Evolutionary conservation across 192 early-diverging fungal species (phyloP).

Genomic region (Backusella westeae): DNA sequence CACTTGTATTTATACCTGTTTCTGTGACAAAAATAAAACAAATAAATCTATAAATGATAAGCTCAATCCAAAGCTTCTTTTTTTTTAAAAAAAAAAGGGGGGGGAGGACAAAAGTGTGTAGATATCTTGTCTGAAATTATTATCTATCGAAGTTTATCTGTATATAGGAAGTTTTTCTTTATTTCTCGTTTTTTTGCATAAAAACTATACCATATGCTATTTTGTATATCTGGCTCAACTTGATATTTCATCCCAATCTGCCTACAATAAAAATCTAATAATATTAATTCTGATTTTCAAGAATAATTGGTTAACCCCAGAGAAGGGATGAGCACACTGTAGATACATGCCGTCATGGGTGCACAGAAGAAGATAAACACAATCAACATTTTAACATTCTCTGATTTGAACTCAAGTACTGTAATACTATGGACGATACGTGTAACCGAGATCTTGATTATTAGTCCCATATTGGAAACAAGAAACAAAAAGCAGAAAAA

Average conservation of each 20-base stretch:
- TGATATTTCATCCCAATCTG: too few species aligned
- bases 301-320: background rate
- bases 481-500: background rate
- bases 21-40: background rate
- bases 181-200: background rate
- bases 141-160: background rate
- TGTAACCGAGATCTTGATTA: background rate
- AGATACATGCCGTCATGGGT: background rate
- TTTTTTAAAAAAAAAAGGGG: too few species aligned
- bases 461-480: background rate
- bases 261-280: background rate
- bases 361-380: background rate
- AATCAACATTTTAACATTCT: background rate
- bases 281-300: background rate
- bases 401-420: background rate
- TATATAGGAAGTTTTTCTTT: background rate
- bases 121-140: background rate
- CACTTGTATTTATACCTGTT: background rate
- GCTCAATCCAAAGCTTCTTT: background rate
- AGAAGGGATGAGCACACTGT: background rate
- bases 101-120: background rate
- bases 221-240: too few species aligned
- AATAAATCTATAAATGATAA: background rate
- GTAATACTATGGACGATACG: background rate
- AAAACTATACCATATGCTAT: background rate